These are phyloP conservation scores for Exserohilum turcica DNA, from an alignment of 2,329 filamentous ascomycete species.

Conservation along the genomic window DNA sequence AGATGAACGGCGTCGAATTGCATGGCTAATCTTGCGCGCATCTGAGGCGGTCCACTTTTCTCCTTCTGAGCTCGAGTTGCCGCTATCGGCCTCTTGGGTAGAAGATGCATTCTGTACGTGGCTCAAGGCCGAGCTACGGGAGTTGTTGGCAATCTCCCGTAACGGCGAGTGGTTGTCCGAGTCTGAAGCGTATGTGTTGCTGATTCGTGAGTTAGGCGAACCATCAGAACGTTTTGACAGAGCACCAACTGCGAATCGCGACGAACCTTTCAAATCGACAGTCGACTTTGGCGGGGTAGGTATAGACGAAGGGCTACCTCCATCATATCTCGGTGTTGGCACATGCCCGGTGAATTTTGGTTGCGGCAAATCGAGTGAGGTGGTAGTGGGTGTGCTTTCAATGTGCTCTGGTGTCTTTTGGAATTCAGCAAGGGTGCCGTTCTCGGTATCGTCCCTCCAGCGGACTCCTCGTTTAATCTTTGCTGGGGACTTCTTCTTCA, in stretches of 20 bases:
- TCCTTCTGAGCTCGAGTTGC: constrained; percentile 53
- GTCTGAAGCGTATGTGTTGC: constrained; percentile 65
- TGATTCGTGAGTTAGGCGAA: constrained; percentile 65
- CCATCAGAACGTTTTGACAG: constrained; percentile 68
- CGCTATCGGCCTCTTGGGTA: constrained; percentile 37
- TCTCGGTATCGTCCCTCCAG: constrained; percentile 90
- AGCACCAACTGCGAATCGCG: constrained; percentile 87
- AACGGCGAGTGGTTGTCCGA: constrained; percentile 56
- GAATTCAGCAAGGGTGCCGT: constrained; percentile 85
- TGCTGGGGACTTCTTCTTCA: constrained; percentile 71
- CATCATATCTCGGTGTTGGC: constrained; percentile 28
- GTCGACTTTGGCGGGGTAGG: constrained; percentile 63
- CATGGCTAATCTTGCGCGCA: constrained; percentile 60
- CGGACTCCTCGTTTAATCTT: constrained; percentile 76
- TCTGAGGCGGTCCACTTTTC: constrained; percentile 59
- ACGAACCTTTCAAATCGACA: constrained; percentile 64
- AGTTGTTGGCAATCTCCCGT: constrained; percentile 53
- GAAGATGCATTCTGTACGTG: constrained; percentile 53
- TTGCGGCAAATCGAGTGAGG: constrained; percentile 58
- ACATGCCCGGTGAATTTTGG: constrained; percentile 56
- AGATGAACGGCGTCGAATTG: constrained; percentile 61
- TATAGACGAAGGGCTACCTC: constrained; percentile 60
- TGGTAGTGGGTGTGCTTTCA: constrained; percentile 62
- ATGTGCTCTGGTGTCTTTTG: constrained; percentile 83
- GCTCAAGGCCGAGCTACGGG: constrained; percentile 58